phyloP scores from a whole-genome alignment of 371 early-diverging fungal genomes.

The Mucor racemosus region DNA sequence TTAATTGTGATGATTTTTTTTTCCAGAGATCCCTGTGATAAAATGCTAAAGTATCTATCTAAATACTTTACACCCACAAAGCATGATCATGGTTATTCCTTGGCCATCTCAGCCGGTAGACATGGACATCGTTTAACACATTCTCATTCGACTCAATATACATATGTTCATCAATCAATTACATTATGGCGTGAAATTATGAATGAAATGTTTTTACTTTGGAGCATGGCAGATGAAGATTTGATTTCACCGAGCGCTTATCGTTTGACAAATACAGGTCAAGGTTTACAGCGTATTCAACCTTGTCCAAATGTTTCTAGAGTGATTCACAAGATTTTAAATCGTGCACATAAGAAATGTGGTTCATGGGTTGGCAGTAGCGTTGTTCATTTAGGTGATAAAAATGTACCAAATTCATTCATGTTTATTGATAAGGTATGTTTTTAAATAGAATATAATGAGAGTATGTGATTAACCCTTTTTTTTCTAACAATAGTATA shows the following conservation, averaged over 20 bases:
- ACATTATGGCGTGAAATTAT: constrained; percentile 94
- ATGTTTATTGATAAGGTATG: constrained; percentile 93
- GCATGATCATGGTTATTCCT: constrained; percentile 67
- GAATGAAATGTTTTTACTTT: constrained; percentile 96
- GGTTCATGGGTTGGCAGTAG: constrained; percentile 94
- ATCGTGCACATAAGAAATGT: constrained; percentile 77
- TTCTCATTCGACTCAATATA: constrained; percentile 88
- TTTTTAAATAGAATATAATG: background rate
- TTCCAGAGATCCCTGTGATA: constrained; percentile 90
- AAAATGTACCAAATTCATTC: constrained; percentile 90
- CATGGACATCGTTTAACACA: constrained; percentile 93
- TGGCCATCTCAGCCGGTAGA: constrained; percentile 85
- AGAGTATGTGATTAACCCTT: background rate
- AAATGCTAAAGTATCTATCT: constrained; percentile 84
- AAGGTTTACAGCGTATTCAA: constrained; percentile 92
- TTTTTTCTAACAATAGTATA: constrained; percentile 59
- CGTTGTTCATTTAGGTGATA: constrained; percentile 95
- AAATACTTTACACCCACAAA: constrained; percentile 68
- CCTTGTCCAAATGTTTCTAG: constrained; percentile 79
- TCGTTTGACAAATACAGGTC: constrained; percentile 94
- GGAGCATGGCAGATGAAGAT: constrained; percentile 91
- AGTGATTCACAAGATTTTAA: constrained; percentile 87
- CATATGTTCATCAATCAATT: constrained; percentile 92
- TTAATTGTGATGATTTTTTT: background rate
- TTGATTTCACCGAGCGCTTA: constrained; percentile 79